Evolutionary conservation across 805 yeast species (phyloP), one percentile per base, ranked within the genome.

Genomic region (Hanseniaspora occidentalis): DNA sequence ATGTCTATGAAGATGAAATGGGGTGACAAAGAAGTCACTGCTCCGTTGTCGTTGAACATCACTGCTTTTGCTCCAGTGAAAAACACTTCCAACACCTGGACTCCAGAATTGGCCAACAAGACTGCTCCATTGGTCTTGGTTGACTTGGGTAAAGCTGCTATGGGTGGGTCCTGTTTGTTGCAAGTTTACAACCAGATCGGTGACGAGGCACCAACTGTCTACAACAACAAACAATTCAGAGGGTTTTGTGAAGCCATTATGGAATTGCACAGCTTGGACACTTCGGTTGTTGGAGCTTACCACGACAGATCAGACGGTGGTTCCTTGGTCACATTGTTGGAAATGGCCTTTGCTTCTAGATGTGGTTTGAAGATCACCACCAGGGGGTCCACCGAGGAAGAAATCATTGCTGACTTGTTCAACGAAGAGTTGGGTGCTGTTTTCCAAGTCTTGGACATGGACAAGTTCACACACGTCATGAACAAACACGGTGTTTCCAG

Each of bases 1-100:
- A 86, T 92, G 96, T 86, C 97, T 18, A 89, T 92, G 98, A 85
- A 86, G 67, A 92, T 92, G 97, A 79, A 81, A 54, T 92, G 99
- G 99, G 84, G 72, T 38, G 75, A 77, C 40, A 84, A 80, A 53
- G 95, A 85, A 61, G 97, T 92, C 34, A 78, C 92, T 46, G 85
- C 96, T n/a, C 99, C 99, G 37, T 67, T 92, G 56, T 81, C 96
- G 10, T 73, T 89, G 52, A 81, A 84, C 37, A 71, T 89, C 50
- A 88, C 98, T 18, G 92, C 97, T 1, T 92, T 89, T 59, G 84
- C 82, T 44, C 84, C 95, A 26, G 96, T 92, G 37, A 65, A 65
- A 35, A 70, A 88, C 58, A 88, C 96, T 24, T 71, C 85, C 27
- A 77, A 73, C 45, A 92, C 98, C 1, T 92, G 98, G 98, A 89